These are phyloP conservation scores for Russula brevipes DNA, from an alignment of 768 basidiomycete species.

Conservation along the genomic window DNA sequence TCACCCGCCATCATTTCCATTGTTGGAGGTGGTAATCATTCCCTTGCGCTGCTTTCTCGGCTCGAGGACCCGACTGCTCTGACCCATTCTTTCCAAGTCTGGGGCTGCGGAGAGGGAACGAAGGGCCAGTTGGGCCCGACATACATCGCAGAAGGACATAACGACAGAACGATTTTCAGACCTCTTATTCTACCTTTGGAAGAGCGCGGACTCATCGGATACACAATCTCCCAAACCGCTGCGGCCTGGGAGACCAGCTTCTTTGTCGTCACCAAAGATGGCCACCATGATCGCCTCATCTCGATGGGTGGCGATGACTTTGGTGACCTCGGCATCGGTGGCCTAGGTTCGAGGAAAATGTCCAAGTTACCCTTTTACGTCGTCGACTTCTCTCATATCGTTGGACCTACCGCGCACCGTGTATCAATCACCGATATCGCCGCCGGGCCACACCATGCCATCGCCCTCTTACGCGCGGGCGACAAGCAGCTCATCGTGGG, in stretches of 20 bases:
- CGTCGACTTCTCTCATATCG: conserved; percentile 36
- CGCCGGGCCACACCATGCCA: conserved; percentile 70
- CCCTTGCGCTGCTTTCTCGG: conserved; percentile 56
- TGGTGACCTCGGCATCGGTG: conserved; percentile 67
- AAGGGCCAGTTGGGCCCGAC: conserved; percentile 65
- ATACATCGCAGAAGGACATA: conserved; percentile 28
- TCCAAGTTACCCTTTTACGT: conserved; percentile 34
- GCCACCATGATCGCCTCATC: conserved; percentile 49
- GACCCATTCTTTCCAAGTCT: conserved; percentile 40
- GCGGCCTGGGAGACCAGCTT: conserved; percentile 85
- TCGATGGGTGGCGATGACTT: conserved; percentile 85
- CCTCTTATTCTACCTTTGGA: conserved; percentile 42
- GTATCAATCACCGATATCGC: conserved; percentile 41
- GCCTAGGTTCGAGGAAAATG: conserved; percentile 13
- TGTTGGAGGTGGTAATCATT: conserved; percentile 74
- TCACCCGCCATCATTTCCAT: conserved; percentile 47
- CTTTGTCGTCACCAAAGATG: conserved; percentile 48
- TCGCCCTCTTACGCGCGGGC: conserved; percentile 40
- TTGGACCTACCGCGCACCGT: conserved; percentile 25
- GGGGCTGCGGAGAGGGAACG: conserved; percentile 70
- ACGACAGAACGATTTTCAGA: conserved; percentile 39
- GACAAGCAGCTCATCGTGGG: conserved; percentile 44
- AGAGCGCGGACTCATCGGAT: conserved; percentile 36
- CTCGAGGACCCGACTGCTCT: conserved; percentile 10
- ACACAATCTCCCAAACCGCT: conserved; percentile 47